Conservation (phyloP, 1,284 basidiomycete genomes). For the Boletellus deceptivus region DNA sequence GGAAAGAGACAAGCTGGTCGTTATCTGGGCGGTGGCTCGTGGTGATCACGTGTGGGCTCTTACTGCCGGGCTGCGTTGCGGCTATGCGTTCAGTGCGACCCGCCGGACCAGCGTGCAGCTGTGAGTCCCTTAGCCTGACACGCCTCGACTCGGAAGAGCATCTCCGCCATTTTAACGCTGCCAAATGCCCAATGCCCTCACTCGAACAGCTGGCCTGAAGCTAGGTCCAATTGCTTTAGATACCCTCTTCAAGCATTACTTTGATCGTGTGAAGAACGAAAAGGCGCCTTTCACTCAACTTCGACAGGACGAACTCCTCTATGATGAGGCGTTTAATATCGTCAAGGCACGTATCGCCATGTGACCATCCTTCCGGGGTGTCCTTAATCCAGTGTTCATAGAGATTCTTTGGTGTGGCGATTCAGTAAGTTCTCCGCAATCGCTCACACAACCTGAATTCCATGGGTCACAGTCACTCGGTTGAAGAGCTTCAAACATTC, state of each 20-base stretch:
- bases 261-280: conserved; percentile 59
- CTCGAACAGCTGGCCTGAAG: conserved; percentile 59
- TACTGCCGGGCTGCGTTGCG: background rate
- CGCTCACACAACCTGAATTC: background rate
- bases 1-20: too few relatives aligned
- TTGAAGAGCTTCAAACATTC: conserved; percentile 85
- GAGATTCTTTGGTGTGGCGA: conserved; percentile 60
- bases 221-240: conserved; percentile 76
- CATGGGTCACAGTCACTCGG: conserved; percentile 56
- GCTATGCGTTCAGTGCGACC: too few relatives aligned
- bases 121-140: too few relatives aligned
- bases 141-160: background rate
- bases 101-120: too few relatives aligned
- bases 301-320: conserved; percentile 75
- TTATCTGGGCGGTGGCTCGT: background rate
- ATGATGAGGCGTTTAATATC: conserved; percentile 79
- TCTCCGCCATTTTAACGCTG: background rate
- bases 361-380: background rate
- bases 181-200: conserved; percentile 48
- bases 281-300: conserved; percentile 43
- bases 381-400: conserved; percentile 23
- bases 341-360: conserved; percentile 59
- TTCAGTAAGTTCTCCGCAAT: conserved; percentile 38
- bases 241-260: conserved; percentile 81
- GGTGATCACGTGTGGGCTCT: background rate